A percentile compares a stretch with the other conserved stretches of the same genome.
These are phyloP conservation scores for Arthrobotrys entomopaga DNA, from an alignment of 2,329 filamentous ascomycete genomes.

Conservation along the genomic window DNA sequence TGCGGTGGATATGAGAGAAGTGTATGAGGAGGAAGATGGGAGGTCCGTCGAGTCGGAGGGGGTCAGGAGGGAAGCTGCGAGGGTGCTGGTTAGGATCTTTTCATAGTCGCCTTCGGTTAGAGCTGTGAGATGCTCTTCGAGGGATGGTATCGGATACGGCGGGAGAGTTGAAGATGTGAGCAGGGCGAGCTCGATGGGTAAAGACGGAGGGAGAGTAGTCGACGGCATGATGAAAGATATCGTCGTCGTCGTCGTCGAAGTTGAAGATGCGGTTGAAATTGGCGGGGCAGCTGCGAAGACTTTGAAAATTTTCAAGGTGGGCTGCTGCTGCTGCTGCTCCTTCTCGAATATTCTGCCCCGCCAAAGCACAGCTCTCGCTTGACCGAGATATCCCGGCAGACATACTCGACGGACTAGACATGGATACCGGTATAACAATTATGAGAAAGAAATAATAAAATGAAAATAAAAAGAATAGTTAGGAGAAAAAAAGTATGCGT, in stretches of 20 bases:
- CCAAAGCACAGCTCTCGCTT: slow-evolving; percentile 5
- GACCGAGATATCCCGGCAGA: not conserved
- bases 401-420: not conserved
- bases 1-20: slow-evolving; percentile 15
- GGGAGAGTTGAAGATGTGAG: slow-evolving; percentile 38
- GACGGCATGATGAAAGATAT: slow-evolving; percentile 28
- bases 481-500: not conserved
- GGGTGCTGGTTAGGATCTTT: slow-evolving; percentile 36
- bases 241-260: not conserved
- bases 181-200: slow-evolving; percentile 44
- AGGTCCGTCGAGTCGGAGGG: not conserved
- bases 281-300: slow-evolving; percentile 29
- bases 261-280: slow-evolving; percentile 20
- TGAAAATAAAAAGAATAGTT: not conserved
- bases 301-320: not conserved
- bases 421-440: too few species aligned
- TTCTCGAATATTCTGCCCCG: slow-evolving; percentile 4
- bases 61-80: slow-evolving; percentile 18
- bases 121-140: slow-evolving; percentile 17
- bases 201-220: slow-evolving; percentile 25
- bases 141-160: slow-evolving; percentile 19
- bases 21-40: not conserved
- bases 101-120: slow-evolving; percentile 31
- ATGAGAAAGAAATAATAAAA: too few species aligned
- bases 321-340: not conserved